Percentiles rank a stretch among this genome's conserved stretches.
phyloP scores from a whole-genome alignment of 805 yeast species.

The Clavispora fructus region DNA sequence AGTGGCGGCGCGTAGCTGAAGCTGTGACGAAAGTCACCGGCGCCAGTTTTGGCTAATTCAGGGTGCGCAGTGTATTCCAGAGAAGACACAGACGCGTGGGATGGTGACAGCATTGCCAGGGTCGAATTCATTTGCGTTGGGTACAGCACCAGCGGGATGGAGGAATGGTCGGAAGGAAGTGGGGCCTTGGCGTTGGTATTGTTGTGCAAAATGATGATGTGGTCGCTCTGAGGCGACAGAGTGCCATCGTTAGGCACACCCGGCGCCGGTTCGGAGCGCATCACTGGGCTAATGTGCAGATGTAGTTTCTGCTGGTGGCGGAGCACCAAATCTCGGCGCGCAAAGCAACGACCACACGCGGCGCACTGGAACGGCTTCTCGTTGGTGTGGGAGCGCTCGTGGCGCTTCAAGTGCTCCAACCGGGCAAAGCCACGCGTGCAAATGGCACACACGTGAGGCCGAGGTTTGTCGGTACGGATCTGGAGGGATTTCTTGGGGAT shows the following conservation, averaged over 20 bases:
- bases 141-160: not conserved
- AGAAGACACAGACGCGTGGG: conserved; percentile 2
- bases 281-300: conserved; percentile 12
- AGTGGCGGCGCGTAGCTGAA: not conserved
- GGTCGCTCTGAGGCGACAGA: conserved; percentile 28
- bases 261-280: conserved; percentile 13
- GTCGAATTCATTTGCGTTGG: not conserved
- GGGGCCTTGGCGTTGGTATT: conserved; percentile 52
- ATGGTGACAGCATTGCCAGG: conserved; percentile 11
- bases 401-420: conserved; percentile 88
- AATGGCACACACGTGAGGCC: conserved; percentile 85
- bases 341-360: conserved; percentile 93
- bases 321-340: conserved; percentile 79
- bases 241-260: conserved; percentile 19
- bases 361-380: conserved; percentile 87
- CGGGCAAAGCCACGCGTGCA: conserved; percentile 96
- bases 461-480: conserved; percentile 86
- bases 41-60: not conserved
- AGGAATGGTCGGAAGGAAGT: conserved; percentile 19
- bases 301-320: conserved; percentile 95
- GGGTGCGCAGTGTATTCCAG: not conserved
- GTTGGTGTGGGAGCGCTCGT: conserved; percentile 89
- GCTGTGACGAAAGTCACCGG: not conserved
- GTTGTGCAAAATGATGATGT: conserved; percentile 47
- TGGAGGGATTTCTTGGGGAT: conserved; percentile 82